A percentile compares a stretch with the other conserved stretches of the same genome.
Conservation (phyloP, 2,329 filamentous ascomycete genomes). For the Cladophialophora bantiana region DNA sequence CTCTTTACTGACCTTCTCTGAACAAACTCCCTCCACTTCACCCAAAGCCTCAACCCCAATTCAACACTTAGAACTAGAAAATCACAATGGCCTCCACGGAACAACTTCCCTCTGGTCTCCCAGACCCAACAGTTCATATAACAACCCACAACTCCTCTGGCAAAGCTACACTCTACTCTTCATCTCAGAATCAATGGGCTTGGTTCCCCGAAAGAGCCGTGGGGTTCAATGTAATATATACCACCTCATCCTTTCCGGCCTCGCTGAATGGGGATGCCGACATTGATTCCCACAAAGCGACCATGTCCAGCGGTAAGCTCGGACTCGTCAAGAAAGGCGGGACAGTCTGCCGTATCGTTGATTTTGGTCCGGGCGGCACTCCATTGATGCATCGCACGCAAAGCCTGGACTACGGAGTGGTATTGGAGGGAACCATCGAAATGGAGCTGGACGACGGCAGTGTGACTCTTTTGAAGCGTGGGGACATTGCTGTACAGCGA, state of each 20-base stretch:
- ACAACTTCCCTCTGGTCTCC: slow-evolving; percentile 17
- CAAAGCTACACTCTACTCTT: slow-evolving; percentile 20
- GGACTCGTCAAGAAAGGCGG: slow-evolving; percentile 23
- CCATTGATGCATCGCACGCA: slow-evolving; percentile 61
- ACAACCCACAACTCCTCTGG: slow-evolving; percentile 22
- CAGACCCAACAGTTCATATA: slow-evolving; percentile 24
- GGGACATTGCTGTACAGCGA: slow-evolving; percentile 62
- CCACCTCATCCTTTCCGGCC: slow-evolving; percentile 15
- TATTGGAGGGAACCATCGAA: slow-evolving; percentile 61
- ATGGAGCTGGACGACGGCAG: slow-evolving; percentile 61
- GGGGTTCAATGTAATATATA: slow-evolving; percentile 24
- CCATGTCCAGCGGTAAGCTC: slow-evolving; percentile 22
- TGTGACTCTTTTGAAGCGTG: slow-evolving; percentile 53
- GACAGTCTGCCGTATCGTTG: slow-evolving; percentile 45
- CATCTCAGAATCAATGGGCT: slow-evolving; percentile 18
- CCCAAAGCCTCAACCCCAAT: not conserved
- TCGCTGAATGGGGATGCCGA: slow-evolving; percentile 28
- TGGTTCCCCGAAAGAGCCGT: slow-evolving; percentile 21
- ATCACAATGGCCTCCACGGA: slow-evolving; percentile 8
- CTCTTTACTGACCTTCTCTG: not conserved
- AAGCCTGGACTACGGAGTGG: slow-evolving; percentile 61
- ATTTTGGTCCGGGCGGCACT: slow-evolving; percentile 53
- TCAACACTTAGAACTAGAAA: not conserved
- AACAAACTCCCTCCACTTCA: not conserved
- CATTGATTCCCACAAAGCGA: slow-evolving; percentile 20